Evolutionary conservation across 352 stramenopile species (phyloP).

Genomic region (Nothophytophthora sp.): DNA sequence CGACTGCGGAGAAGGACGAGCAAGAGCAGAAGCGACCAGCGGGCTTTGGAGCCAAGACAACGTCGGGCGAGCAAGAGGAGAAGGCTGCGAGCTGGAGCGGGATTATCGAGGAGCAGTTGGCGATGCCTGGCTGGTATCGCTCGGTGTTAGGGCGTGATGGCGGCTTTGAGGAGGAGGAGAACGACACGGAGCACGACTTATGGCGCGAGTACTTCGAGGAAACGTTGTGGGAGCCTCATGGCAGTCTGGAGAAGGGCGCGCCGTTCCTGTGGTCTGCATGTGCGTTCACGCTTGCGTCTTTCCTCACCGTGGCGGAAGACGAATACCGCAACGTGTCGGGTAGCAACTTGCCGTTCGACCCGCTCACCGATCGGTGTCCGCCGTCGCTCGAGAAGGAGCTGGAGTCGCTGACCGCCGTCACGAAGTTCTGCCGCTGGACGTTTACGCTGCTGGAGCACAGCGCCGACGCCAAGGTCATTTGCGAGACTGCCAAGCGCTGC

Average conservation of each 20-base stretch:
- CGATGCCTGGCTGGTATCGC: constrained; percentile 68
- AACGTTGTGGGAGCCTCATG: constrained; percentile 85
- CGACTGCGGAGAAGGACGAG: constrained; percentile 20
- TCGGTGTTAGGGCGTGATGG: constrained; percentile 71
- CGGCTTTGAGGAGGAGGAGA: constrained; percentile 44
- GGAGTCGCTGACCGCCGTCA: constrained; percentile 67
- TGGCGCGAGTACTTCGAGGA: constrained; percentile 90
- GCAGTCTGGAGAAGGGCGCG: constrained; percentile 83
- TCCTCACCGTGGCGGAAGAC: constrained; percentile 68
- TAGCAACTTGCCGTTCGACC: constrained; percentile 39
- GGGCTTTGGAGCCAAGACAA: not conserved
- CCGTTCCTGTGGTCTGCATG: constrained; percentile 87
- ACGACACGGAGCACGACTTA: constrained; percentile 64
- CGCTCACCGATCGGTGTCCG: constrained; percentile 57
- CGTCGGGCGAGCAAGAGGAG: constrained; percentile 11
- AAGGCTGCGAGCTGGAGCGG: constrained; percentile 41
- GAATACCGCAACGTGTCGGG: constrained; percentile 33
- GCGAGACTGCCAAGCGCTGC: constrained; percentile 85
- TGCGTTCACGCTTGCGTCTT: constrained; percentile 79
- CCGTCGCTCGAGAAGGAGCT: constrained; percentile 83
- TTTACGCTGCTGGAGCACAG: constrained; percentile 86
- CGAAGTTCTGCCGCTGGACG: constrained; percentile 88
- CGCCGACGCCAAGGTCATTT: constrained; percentile 87
- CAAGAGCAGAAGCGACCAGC: constrained; percentile 17
- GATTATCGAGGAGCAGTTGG: constrained; percentile 65